Percentiles rank a stretch among this genome's conserved stretches.
phyloP scores from a whole-genome alignment of 2,329 filamentous ascomycete species.

The Teratosphaeriaceae sp. region DNA sequence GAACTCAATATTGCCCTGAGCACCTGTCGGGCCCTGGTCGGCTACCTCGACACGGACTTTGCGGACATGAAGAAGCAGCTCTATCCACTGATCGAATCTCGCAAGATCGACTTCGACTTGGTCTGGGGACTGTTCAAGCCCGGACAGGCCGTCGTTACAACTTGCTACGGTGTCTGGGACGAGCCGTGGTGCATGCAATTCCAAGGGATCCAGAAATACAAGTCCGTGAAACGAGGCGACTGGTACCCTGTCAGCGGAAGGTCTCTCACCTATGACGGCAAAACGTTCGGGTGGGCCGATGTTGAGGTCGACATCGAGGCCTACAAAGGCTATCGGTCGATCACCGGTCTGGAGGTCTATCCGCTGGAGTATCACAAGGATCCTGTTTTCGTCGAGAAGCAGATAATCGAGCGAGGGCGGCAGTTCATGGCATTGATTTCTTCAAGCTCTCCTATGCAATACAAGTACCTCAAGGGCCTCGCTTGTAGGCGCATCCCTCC shows the following conservation, averaged over 20 bases:
- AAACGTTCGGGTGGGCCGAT: slow-evolving; percentile 69
- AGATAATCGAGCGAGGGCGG: slow-evolving; percentile 73
- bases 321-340: slow-evolving; percentile 78
- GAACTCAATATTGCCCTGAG: slow-evolving; percentile 52
- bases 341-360: slow-evolving; percentile 69
- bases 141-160: slow-evolving; percentile 68
- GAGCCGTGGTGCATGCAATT: slow-evolving; percentile 79
- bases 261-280: slow-evolving; percentile 86
- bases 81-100: slow-evolving; percentile 71
- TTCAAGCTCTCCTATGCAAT: slow-evolving; percentile 82
- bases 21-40: slow-evolving; percentile 65
- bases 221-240: slow-evolving; percentile 61
- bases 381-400: slow-evolving; percentile 54
- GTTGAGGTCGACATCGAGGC: slow-evolving; percentile 62
- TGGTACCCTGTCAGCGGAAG: slow-evolving; percentile 71
- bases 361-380: slow-evolving; percentile 76
- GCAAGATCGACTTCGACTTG: slow-evolving; percentile 81
- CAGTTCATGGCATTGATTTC: slow-evolving; percentile 72
- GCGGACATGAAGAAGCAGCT: slow-evolving; percentile 70
- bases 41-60: slow-evolving; percentile 78
- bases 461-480: slow-evolving; percentile 75
- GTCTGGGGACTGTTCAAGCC: slow-evolving; percentile 88
- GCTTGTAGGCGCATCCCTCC: slow-evolving; percentile 47
- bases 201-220: slow-evolving; percentile 65
- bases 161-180: slow-evolving; percentile 68